Base-by-base conservation (phyloP, 2,329 filamentous ascomycete genomes). In the Botrytis porri region DNA sequence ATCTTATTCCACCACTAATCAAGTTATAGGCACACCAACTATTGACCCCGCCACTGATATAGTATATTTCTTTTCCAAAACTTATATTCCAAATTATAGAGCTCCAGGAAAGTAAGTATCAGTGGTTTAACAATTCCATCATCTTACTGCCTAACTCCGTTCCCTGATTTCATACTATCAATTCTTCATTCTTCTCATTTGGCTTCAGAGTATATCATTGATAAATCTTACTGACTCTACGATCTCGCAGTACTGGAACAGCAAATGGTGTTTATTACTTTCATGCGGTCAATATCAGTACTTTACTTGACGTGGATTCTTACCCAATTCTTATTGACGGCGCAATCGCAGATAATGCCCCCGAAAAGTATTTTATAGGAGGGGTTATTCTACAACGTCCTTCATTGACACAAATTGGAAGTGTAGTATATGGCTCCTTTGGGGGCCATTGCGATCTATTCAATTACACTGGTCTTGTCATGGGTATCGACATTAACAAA, bases 401-500 rank as follows among this genome's bases (percentile, higher is more conserved):
- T 57, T 66, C 73, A 3, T 64, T 77, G 20, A 60, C 70, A 18
- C 57, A 65, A 35, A 32, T 74, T n/a, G 70, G 70, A 14, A 61
- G 66, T 45, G 51, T 70, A n/a, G 64, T 77, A 8, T 64, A 73
- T 48, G 75, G 43, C 16, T 72, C 69, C 6, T 76, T 77, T 51
- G 75, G 73, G 22, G 73, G 73, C 8, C 75, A 76, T 64, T 77
- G 76, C 39, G 76, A 74, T 64, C 43, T 72, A 20, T 75, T 67
- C 39, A 77, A 77, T 62, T 77, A 74, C 45, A 77, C 76, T 16
- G 76, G 76, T 37, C 59, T 84, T 81, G 80, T 88, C 59, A 81
- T 88, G 59, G 85, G 85, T 5, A 83, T 85, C 77, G 82, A 86
- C 78, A 84, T 1, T 79, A 84, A 54, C 3, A 54, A 48, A 29